Percentiles rank a stretch among this genome's conserved stretches.
Evolutionary conservation across 768 basidiomycete species (phyloP).

Genomic region (Tulasnella sp.): DNA sequence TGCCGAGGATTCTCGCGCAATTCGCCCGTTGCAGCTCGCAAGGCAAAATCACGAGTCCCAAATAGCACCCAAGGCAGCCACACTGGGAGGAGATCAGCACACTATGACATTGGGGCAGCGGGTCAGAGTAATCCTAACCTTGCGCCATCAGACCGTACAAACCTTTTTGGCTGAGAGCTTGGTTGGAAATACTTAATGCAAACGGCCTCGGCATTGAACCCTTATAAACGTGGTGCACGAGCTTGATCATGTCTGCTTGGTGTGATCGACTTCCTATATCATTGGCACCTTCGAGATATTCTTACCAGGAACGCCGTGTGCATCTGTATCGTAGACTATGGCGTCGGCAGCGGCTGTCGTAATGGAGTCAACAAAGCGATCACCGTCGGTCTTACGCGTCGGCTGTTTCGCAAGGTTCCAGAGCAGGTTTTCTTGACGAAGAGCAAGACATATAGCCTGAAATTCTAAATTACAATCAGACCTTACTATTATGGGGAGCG

Average conservation of each 20-base stretch:
- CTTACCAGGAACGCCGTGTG: slow-evolving; percentile 23
- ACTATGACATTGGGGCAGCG: not conserved
- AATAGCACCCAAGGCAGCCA: slow-evolving; percentile 25
- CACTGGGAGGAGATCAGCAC: not conserved
- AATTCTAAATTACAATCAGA: too few species aligned
- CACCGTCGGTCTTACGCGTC: slow-evolving; percentile 57
- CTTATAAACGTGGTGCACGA: slow-evolving; percentile 22
- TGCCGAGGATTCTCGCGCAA: too few species aligned
- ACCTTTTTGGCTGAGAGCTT: slow-evolving; percentile 25
- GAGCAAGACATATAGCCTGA: not conserved
- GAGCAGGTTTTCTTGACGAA: slow-evolving; percentile 9
- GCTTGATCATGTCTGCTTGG: slow-evolving; percentile 21
- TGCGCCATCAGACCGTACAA: slow-evolving; percentile 26
- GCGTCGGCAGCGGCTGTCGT: slow-evolving; percentile 38
- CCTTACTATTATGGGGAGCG: slow-evolving; percentile 39
- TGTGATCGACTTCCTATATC: not conserved
- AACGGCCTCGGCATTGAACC: slow-evolving; percentile 28
- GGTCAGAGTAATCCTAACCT: not conserved
- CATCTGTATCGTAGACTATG: slow-evolving; percentile 27
- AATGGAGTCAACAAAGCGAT: slow-evolving; percentile 55
- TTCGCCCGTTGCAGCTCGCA: too few species aligned
- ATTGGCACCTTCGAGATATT: not conserved
- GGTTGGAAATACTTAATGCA: slow-evolving; percentile 28
- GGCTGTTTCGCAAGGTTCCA: slow-evolving; percentile 51
- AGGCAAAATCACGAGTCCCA: slow-evolving; percentile 21